Evolutionary conservation across 768 basidiomycete species (phyloP).

Genomic region (Punctularia strigosozonata): DNA sequence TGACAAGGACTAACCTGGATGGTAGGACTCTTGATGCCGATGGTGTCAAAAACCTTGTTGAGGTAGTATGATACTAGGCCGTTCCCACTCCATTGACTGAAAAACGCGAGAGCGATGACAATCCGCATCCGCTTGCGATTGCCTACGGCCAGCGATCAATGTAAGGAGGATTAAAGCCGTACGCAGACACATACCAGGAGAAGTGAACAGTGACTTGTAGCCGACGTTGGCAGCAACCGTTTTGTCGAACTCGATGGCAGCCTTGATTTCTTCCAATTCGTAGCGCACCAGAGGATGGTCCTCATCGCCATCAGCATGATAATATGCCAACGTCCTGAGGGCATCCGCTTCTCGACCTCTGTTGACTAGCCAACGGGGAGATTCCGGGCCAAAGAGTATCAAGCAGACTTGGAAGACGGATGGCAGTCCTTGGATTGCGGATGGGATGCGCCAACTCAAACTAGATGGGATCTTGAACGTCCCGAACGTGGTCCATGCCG

Average conservation of each 20-base stretch:
- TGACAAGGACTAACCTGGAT: constrained; percentile 8
- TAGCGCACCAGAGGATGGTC: constrained; percentile 44
- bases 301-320: constrained; percentile 27
- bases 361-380: constrained; percentile 26
- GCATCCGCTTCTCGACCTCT: constrained; percentile 22
- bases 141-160: constrained; percentile 34
- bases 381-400: constrained; percentile 25
- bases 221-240: constrained; percentile 14
- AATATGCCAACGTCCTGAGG: constrained; percentile 24
- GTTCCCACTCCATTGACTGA: constrained; percentile 49
- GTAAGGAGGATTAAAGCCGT: too few species aligned
- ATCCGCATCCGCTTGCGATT: constrained; percentile 45
- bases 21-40: constrained; percentile 20
- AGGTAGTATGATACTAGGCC: constrained; percentile 22
- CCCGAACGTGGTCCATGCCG: constrained; percentile 18
- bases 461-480: constrained; percentile 17
- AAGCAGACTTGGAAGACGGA: constrained; percentile 18
- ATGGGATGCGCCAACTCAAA: constrained; percentile 25
- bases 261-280: constrained; percentile 56
- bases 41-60: constrained; percentile 14
- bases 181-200: constrained; percentile 8
- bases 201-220: constrained; percentile 29
- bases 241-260: constrained; percentile 26
- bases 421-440: constrained; percentile 18
- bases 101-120: constrained; percentile 46